These are phyloP conservation scores for Nakaseomyces bracarensis DNA, from an alignment of 1,139 yeast species.

Conservation along the genomic window DNA sequence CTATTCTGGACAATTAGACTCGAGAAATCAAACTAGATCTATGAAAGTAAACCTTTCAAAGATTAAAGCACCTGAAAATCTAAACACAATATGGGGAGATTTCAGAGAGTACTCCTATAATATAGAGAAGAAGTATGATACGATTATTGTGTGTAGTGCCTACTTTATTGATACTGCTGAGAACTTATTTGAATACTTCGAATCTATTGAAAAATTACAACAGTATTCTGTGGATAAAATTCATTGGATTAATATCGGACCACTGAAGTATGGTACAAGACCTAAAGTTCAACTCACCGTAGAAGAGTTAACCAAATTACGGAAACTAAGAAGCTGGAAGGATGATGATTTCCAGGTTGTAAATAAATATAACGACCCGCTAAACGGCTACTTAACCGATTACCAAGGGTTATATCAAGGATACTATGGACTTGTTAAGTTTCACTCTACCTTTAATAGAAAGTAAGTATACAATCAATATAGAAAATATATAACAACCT, in stretches of 20 bases:
- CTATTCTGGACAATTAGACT: conserved; percentile 56
- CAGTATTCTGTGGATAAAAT: conserved; percentile 37
- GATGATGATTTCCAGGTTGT: conserved; percentile 36
- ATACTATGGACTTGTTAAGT: conserved; percentile 55
- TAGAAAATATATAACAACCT: no score
- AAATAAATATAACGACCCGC: conserved; percentile 23
- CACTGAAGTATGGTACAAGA: conserved; percentile 80
- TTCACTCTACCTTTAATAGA: conserved; percentile 19
- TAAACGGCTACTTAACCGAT: conserved; percentile 56
- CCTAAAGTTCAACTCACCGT: conserved; percentile 67
- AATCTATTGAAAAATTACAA: conserved; percentile 47
- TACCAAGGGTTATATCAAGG: conserved; percentile 66
- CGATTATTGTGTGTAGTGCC: conserved; percentile 56
- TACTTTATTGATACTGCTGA: conserved; percentile 87
- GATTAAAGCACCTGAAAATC: conserved; percentile 38
- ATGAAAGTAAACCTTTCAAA: conserved; percentile 34
- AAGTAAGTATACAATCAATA: background rate
- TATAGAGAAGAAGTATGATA: conserved; percentile 30
- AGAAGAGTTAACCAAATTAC: conserved; percentile 50
- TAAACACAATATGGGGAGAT: conserved; percentile 53
- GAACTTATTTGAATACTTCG: conserved; percentile 63
- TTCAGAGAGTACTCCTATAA: conserved; percentile 43
- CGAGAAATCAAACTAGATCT: conserved; percentile 46
- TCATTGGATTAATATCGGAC: conserved; percentile 79
- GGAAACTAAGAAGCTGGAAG: conserved; percentile 56